Evolutionary conservation across 306 rosid genomes (phyloP).

Genomic region (Arachis hypogaea): DNA sequence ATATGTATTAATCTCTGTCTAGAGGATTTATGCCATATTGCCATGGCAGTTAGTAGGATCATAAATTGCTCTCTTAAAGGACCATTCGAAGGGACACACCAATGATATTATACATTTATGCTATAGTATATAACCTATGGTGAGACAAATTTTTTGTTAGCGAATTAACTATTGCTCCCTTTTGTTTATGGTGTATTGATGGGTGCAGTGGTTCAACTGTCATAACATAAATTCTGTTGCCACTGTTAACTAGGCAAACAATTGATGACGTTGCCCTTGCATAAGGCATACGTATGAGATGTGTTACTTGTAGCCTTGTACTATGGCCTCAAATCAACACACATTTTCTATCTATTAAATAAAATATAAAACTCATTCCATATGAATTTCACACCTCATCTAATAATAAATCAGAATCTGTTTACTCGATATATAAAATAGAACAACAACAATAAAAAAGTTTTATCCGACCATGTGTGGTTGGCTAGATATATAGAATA

Average conservation of each 20-base stretch:
- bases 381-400: too few species aligned
- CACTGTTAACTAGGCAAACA: slow-evolving; percentile 6
- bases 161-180: slow-evolving; percentile 4
- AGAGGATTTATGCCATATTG: not conserved
- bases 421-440: too few species aligned
- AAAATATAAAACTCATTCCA: too few species aligned
- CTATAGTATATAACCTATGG: not conserved
- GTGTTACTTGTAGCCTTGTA: too few species aligned
- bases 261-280: slow-evolving; percentile 4
- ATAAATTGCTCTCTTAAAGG: slow-evolving; percentile 11
- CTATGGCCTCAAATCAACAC: too few species aligned
- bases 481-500: too few species aligned
- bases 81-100: not conserved
- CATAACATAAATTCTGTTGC: slow-evolving; percentile 32
- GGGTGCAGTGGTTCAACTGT: slow-evolving; percentile 28
- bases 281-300: not conserved
- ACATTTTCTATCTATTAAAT: too few species aligned
- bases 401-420: too few species aligned
- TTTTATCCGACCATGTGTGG: too few species aligned
- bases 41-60: slow-evolving; percentile 3
- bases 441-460: too few species aligned
- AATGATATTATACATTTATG: too few species aligned
- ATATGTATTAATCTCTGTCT: not conserved
- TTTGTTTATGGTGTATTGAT: slow-evolving; percentile 23
- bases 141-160: slow-evolving; percentile 16